Evolutionary conservation across 169 alveolate species (phyloP).

Genomic region (Babesia sp.): DNA sequence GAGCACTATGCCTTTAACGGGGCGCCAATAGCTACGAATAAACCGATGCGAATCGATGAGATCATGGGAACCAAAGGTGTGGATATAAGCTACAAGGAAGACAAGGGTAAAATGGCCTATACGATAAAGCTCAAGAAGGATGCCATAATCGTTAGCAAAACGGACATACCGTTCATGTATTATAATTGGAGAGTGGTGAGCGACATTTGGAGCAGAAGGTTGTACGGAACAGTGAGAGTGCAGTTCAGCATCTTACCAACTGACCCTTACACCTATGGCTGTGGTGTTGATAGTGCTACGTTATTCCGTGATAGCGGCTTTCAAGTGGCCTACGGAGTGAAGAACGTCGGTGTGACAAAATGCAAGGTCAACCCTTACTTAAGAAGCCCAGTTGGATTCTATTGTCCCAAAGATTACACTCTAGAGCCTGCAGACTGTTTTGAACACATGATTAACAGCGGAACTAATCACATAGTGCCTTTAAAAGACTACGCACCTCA

Average conservation of each 20-base stretch:
- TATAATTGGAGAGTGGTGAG: conserved; percentile 27
- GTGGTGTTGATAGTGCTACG: conserved; percentile 39
- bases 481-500: conserved; percentile 7
- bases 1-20: not conserved
- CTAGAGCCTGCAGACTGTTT: conserved; percentile 62
- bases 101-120: not conserved
- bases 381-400: conserved; percentile 58
- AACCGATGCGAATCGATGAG: not conserved
- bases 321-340: not conserved
- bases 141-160: conserved; percentile 28
- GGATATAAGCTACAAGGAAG: not conserved
- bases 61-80: not conserved
- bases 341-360: not conserved
- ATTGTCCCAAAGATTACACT: conserved; percentile 46
- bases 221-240: not conserved
- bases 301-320: conserved; percentile 21
- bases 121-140: conserved; percentile 1
- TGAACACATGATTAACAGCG: not conserved
- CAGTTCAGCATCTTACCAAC: conserved; percentile 37
- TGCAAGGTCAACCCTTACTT: conserved; percentile 36
- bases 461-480: not conserved
- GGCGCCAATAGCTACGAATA: not conserved
- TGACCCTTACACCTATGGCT: conserved; percentile 65
- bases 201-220: no score
- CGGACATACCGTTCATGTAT: not conserved